Evolutionary conservation across 345 rosid genomes (phyloP).

Genomic region (Orychophragmus violaceus): DNA sequence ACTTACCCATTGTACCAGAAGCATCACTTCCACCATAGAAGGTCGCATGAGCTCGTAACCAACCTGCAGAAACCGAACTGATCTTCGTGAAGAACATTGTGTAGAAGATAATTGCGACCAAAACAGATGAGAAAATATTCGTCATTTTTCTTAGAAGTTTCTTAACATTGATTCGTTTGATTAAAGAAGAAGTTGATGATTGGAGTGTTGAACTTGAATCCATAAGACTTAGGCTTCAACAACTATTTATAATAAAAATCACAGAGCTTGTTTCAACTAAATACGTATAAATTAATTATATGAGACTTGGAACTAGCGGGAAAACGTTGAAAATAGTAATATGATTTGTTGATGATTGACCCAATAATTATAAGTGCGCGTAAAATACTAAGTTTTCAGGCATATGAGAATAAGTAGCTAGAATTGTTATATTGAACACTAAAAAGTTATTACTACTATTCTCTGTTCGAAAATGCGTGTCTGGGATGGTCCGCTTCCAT

Average conservation of each 20-base stretch:
- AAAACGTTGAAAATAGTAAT: slow-evolving; percentile 13
- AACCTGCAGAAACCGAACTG: slow-evolving; percentile 29
- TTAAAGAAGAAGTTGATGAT: slow-evolving; percentile 1
- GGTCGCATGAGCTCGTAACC: neutral
- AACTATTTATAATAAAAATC: slow-evolving; percentile 35
- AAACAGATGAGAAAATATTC: slow-evolving; percentile 10
- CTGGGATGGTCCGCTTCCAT: no score
- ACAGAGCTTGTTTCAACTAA: neutral
- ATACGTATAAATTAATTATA: neutral
- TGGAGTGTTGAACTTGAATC: slow-evolving; percentile 9
- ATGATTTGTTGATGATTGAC: slow-evolving; percentile 24
- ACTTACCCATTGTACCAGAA: slow-evolving; percentile 3
- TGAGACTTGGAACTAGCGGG: slow-evolving; percentile 11
- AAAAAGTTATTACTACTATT: no score
- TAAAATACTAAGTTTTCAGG: slow-evolving; percentile 15
- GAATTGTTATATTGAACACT: no score
- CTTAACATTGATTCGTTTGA: neutral
- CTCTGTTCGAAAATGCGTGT: no score
- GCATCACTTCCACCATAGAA: neutral
- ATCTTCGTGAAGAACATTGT: slow-evolving; percentile 21
- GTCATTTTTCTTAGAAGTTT: slow-evolving; percentile 22
- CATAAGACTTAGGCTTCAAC: slow-evolving; percentile 1
- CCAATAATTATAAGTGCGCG: slow-evolving; percentile 20
- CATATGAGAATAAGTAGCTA: neutral
- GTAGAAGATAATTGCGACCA: slow-evolving; percentile 8